Conservation (phyloP, 108 stramenopile genomes). For the Asterionellopsis glacialis region DNA sequence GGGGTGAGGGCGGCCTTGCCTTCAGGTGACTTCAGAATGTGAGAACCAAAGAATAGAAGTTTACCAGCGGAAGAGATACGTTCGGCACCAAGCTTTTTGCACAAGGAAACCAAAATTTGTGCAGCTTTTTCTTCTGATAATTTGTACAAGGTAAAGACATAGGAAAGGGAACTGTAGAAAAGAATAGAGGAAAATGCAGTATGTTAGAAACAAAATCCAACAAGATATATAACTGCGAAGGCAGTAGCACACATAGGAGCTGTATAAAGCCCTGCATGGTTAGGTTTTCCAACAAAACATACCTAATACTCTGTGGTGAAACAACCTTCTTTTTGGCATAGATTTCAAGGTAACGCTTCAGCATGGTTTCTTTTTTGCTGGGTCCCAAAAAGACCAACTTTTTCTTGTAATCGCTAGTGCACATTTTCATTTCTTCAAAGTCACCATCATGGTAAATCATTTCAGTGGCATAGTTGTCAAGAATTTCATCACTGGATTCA, state of each 20-base stretch:
- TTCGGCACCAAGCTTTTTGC: slow-evolving; percentile 43
- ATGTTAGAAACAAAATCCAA: slow-evolving; percentile 2
- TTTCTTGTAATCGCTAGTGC: slow-evolving; percentile 54
- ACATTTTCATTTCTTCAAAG: slow-evolving; percentile 72
- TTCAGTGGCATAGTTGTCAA: slow-evolving; percentile 61
- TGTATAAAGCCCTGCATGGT: neutral
- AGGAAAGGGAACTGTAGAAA: slow-evolving; percentile 53
- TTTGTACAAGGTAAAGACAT: slow-evolving; percentile 66
- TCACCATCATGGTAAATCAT: slow-evolving; percentile 82
- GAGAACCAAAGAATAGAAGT: slow-evolving; percentile 73
- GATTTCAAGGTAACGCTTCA: slow-evolving; percentile 54
- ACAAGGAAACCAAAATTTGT: slow-evolving; percentile 47
- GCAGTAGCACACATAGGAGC: too few relatives aligned
- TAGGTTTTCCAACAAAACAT: slow-evolving; percentile 3
- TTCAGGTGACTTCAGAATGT: slow-evolving; percentile 64
- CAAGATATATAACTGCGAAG: too few relatives aligned
- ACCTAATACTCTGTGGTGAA: slow-evolving; percentile 64
- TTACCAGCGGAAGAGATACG: slow-evolving; percentile 64
- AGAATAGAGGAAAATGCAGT: neutral
- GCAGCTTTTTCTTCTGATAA: slow-evolving; percentile 70
- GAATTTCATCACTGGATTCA: slow-evolving; percentile 29
- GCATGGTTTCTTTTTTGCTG: slow-evolving; percentile 35
- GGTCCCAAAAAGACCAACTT: slow-evolving; percentile 63
- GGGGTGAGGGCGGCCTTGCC: slow-evolving; percentile 39
- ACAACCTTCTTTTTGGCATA: slow-evolving; percentile 76